phyloP scores from a whole-genome alignment of 345 rosid genomes.

The Acer negundo region DNA sequence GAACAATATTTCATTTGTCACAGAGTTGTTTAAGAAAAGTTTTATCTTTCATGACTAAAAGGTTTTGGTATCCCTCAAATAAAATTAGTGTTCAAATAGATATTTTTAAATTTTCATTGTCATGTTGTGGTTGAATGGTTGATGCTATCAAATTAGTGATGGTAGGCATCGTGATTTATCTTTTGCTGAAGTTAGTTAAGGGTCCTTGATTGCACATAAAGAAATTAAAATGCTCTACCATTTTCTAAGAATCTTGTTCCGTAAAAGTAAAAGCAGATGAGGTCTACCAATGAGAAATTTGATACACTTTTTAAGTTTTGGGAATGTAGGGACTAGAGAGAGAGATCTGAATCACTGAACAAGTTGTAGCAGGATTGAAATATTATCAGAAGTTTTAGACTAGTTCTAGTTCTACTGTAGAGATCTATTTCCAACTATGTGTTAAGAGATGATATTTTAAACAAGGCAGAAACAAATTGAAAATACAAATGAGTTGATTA shows the following conservation, averaged over 20 bases:
- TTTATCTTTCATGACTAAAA: too few relatives aligned
- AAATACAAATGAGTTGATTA: background rate
- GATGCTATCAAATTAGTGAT: too few relatives aligned
- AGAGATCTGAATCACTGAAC: background rate
- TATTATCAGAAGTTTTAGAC: background rate
- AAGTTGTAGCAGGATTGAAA: background rate
- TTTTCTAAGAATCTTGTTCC: background rate
- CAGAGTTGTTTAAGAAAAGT: too few relatives aligned
- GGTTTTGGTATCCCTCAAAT: too few relatives aligned
- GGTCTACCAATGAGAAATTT: background rate
- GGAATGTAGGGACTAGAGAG: background rate
- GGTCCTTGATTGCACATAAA: background rate
- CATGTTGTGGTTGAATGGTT: too few relatives aligned
- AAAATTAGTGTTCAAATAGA: too few relatives aligned
- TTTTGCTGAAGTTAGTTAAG: background rate
- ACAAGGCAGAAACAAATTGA: too few relatives aligned
- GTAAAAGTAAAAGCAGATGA: background rate
- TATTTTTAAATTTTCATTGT: too few relatives aligned
- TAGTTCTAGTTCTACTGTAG: too few relatives aligned
- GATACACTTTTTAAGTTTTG: too few relatives aligned
- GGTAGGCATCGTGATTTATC: too few relatives aligned
- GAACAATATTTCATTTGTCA: too few relatives aligned
- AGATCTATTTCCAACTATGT: background rate
- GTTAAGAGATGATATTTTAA: background rate
- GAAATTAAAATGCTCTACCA: background rate